Conservation (phyloP, 2,329 filamentous ascomycete species). For the Huntiella abstrusa region DNA sequence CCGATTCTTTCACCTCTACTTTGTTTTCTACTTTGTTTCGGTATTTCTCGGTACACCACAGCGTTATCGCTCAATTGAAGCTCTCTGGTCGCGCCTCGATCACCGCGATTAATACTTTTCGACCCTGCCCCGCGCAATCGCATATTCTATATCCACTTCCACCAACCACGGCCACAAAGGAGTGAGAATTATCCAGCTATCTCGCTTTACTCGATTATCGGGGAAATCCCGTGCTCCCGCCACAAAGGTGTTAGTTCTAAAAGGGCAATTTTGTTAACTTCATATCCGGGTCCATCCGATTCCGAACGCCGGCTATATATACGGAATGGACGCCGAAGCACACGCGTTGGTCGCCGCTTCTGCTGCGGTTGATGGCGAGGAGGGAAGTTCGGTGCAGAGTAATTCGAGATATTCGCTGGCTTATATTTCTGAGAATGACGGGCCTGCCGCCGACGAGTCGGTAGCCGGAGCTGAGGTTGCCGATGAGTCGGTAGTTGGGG, state of each 20-base stretch:
- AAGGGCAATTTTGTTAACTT: no score
- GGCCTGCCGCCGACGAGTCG: no score
- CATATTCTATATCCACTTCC: background rate
- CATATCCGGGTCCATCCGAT: background rate
- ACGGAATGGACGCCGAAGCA: slow-evolving; percentile 6
- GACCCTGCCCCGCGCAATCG: background rate
- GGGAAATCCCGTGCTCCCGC: background rate
- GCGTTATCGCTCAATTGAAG: background rate
- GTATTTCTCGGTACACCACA: no score
- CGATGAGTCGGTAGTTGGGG: background rate
- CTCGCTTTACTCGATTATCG: slow-evolving; percentile 8
- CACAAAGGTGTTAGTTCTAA: no score
- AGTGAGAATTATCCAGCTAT: background rate
- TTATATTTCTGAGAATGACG: no score
- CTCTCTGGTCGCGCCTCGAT: background rate
- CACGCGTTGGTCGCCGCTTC: slow-evolving; percentile 4
- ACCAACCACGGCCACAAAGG: no score
- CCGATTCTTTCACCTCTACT: no score
- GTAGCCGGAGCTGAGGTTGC: background rate
- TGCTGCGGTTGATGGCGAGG: background rate
- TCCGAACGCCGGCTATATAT: background rate
- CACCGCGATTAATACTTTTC: no score
- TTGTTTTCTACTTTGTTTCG: no score
- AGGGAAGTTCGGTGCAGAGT: no score
- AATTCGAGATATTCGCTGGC: no score